Base-by-base conservation (phyloP, 352 stramenopile species). In the Phytopythium chamaehyphon region DNA sequence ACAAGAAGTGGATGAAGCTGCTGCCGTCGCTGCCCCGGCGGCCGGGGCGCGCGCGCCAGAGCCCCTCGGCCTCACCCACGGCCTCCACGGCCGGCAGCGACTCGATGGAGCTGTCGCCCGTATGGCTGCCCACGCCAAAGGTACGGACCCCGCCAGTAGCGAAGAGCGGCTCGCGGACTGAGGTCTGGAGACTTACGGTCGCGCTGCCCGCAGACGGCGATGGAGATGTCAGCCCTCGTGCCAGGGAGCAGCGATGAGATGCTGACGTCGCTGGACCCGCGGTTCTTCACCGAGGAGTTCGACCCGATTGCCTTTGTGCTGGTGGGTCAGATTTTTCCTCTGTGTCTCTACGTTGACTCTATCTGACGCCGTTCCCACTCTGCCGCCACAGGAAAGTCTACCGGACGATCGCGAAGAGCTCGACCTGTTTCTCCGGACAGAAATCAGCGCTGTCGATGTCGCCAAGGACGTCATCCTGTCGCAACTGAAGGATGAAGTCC, bases 241-340 rank as follows among this genome's bases (percentile, higher is more conserved):
- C 82, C 82, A 3, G 61, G 64, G n/a, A 61, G 55, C n/a, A 65
- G 73, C 23, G 80, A 93, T 23, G 73, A 93, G 19, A 54, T 93
- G 15, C 55, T 95, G 18, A 63, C 75, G 14, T 68, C 69, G n/a
- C 49, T 95, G 23, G 83, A 95, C 19, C 65, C 85, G 42, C 78
- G 82, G 0, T 95, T 85, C 53, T 95, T 91, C 55, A 93, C 82
- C 0, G 72, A 88, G 48, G 71, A 54, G 40, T 95, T 95, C 49
- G 83, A 95, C 37, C 60, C 75, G 8, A 56, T 87, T 0, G 70
- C 68, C 3, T 73, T 89, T 45, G 65, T 90, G 49, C 64, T 95
- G 55, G 84, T 92, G 61, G 15, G 57, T n/a, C 15, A n/a, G 19
- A 7, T 33, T 10, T 9, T 9, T 10, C 28, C 9, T 9, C 28